Conservation (phyloP, 148 eudicot species). For the Simmondsia chinensis region DNA sequence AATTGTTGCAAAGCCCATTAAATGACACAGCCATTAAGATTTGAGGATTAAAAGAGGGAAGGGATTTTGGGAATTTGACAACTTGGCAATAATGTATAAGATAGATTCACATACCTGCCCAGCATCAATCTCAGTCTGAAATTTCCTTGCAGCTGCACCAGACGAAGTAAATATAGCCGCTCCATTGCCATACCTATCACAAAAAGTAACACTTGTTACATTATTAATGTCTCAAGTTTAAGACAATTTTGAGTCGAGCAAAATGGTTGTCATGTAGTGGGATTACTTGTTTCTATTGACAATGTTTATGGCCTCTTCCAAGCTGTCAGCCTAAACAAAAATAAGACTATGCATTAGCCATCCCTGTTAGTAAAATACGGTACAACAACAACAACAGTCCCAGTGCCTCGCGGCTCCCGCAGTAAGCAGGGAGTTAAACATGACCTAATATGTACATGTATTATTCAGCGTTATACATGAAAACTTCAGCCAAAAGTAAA, state of each 20-base stretch:
- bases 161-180: constrained; percentile 92
- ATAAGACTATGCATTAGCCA: background rate
- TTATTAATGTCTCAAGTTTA: too few species aligned
- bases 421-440: too few species aligned
- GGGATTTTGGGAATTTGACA: too few species aligned
- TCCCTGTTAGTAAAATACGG: background rate
- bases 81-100: background rate
- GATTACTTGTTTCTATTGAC: constrained; percentile 77
- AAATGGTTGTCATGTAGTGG: background rate
- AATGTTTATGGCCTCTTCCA: constrained; percentile 84
- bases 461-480: too few species aligned
- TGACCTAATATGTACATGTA: too few species aligned
- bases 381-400: constrained; percentile 1
- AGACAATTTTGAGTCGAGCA: too few species aligned
- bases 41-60: too few species aligned
- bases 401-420: too few species aligned
- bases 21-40: too few species aligned
- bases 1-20: too few species aligned
- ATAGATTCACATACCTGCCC: constrained; percentile 60
- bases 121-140: constrained; percentile 90
- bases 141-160: constrained; percentile 91
- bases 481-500: too few species aligned
- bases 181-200: constrained; percentile 81
- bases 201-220: background rate
- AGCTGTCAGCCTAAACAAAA: constrained; percentile 67